phyloP scores from a whole-genome alignment of 2,329 filamentous ascomycete genomes.

The Meredithiella fracta region DNA sequence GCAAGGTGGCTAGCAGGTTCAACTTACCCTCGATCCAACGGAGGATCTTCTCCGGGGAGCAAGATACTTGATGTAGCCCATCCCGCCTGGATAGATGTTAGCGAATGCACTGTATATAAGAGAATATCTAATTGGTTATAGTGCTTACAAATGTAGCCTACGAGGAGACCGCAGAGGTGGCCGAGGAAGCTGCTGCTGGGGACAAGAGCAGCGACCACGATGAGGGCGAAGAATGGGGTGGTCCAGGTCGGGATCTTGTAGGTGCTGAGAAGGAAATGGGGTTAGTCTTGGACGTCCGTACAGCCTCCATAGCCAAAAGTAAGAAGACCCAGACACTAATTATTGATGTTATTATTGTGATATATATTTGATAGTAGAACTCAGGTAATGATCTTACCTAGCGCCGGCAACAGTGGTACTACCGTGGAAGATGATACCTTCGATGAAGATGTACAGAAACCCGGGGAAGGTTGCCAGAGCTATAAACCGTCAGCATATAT shows the following conservation, averaged over 20 bases:
- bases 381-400: conserved; percentile 39
- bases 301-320: conserved; percentile 66
- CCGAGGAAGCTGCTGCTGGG: conserved; percentile 73
- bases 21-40: conserved; percentile 80
- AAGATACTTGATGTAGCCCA: conserved; percentile 78
- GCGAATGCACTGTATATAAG: background rate
- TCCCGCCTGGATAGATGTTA: conserved; percentile 40
- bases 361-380: background rate
- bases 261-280: conserved; percentile 48
- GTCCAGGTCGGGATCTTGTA: conserved; percentile 79
- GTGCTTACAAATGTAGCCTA: conserved; percentile 70
- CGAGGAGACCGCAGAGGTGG: conserved; percentile 64
- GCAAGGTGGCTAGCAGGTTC: conserved; percentile 66
- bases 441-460: conserved; percentile 61
- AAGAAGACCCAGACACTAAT: conserved; percentile 82
- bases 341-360: background rate
- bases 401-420: conserved; percentile 68
- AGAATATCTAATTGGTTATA: background rate
- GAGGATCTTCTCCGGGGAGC: conserved; percentile 79
- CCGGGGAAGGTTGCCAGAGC: conserved; percentile 70
- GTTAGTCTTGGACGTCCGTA: conserved; percentile 74
- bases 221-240: conserved; percentile 60
- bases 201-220: conserved; percentile 60
- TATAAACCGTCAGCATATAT: conserved; percentile 20
- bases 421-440: conserved; percentile 51